Evolutionary conservation across 306 rosid genomes (phyloP).

Genomic region (Arachis hypogaea): DNA sequence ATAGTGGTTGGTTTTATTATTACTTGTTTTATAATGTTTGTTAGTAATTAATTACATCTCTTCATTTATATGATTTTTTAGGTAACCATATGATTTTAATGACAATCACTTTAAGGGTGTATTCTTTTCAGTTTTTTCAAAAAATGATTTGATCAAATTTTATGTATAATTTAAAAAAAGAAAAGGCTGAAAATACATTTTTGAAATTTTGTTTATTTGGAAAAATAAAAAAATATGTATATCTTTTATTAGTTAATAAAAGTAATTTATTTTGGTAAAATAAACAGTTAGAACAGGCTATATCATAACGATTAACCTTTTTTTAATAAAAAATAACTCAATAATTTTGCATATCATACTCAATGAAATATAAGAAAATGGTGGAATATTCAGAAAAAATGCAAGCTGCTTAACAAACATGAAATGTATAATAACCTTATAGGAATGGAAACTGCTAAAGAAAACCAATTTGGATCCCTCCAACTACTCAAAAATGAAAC

Average conservation of each 20-base stretch:
- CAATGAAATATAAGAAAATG: neutral
- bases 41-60: neutral
- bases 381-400: neutral
- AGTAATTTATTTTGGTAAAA: no score
- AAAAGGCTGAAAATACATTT: no score
- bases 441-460: slow-evolving; percentile 35
- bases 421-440: slow-evolving; percentile 9
- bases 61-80: neutral
- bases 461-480: slow-evolving; percentile 49
- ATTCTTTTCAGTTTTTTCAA: no score
- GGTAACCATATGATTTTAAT: neutral
- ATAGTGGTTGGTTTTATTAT: neutral
- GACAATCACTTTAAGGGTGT: no score
- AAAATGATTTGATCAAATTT: no score
- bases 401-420: neutral
- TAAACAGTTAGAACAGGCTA: no score
- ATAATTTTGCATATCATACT: neutral
- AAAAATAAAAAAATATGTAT: no score
- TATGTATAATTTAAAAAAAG: no score
- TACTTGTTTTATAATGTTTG: neutral
- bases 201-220: no score
- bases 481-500: slow-evolving; percentile 47
- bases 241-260: no score
- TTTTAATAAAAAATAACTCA: no score
- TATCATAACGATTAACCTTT: no score